Evolutionary conservation across 75 land plant species (phyloP).

Genomic region (Pseudotsuga menziesii): DNA sequence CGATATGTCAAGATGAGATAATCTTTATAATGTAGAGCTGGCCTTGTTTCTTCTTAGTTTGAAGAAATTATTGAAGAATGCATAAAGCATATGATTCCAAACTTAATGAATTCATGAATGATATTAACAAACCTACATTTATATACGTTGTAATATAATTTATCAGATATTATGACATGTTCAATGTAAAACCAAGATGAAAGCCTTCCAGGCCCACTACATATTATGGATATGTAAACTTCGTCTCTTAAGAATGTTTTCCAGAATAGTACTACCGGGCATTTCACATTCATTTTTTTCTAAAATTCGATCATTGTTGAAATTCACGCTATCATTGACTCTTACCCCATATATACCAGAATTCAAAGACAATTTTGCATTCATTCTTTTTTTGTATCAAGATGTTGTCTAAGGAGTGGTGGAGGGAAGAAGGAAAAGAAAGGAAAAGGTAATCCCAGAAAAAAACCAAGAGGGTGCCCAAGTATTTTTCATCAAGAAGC

Average conservation of each 20-base stretch:
- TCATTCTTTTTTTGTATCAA: constrained; percentile 25
- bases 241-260: constrained; percentile 38
- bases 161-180: not conserved
- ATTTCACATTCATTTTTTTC: constrained; percentile 33
- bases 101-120: not conserved
- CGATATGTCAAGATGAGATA: too few species aligned
- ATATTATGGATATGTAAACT: constrained; percentile 49
- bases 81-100: not conserved
- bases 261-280: constrained; percentile 23
- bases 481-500: too few species aligned
- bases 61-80: not conserved
- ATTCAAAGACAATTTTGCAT: constrained; percentile 8
- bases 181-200: not conserved
- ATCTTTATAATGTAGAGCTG: too few species aligned
- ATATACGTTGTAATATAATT: not conserved
- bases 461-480: too few species aligned
- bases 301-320: constrained; percentile 45
- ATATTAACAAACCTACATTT: not conserved
- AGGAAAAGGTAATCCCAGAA: too few species aligned
- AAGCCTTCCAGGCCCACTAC: constrained; percentile 71
- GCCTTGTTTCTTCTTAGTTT: too few species aligned
- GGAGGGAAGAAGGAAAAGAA: too few species aligned
- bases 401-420: constrained; percentile 32
- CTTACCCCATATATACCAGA: constrained; percentile 28
- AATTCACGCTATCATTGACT: constrained; percentile 30